A percentile compares a stretch with the other conserved stretches of the same genome.
Conservation (phyloP, 1,284 basidiomycete species). For the Puccinia hordei region DNA sequence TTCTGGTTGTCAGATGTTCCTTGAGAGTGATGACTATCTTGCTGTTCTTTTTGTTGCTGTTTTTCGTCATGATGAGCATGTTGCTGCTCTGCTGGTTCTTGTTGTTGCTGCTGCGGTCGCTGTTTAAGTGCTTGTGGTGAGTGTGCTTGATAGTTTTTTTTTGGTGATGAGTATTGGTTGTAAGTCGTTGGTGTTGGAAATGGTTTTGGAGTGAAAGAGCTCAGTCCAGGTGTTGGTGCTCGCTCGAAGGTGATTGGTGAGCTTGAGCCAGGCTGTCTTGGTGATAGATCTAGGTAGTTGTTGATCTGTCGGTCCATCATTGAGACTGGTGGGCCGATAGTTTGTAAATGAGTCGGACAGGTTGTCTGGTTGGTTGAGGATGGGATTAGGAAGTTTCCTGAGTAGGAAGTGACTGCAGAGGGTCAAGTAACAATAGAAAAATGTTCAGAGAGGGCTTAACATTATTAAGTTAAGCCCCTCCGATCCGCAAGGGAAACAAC, state of each 20-base stretch:
- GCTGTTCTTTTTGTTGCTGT: not conserved
- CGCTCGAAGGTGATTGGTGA: constrained; percentile 28
- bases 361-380: not conserved
- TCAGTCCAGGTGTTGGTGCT: constrained; percentile 31
- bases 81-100: not conserved
- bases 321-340: not conserved
- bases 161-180: not conserved
- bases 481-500: no score
- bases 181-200: not conserved
- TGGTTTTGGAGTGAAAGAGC: constrained; percentile 6
- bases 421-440: no score
- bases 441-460: no score
- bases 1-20: not conserved
- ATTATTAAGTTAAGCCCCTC: no score
- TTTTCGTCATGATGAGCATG: not conserved
- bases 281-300: constrained; percentile 31
- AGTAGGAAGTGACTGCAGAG: no score
- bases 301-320: constrained; percentile 1
- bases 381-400: no score
- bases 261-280: not conserved
- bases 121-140: not conserved
- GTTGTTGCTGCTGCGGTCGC: not conserved
- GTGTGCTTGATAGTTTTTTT: not conserved
- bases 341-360: not conserved
- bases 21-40: not conserved